Conservation (phyloP, 2,329 filamentous ascomycete genomes). For the Beauveria rudraprayagi region DNA sequence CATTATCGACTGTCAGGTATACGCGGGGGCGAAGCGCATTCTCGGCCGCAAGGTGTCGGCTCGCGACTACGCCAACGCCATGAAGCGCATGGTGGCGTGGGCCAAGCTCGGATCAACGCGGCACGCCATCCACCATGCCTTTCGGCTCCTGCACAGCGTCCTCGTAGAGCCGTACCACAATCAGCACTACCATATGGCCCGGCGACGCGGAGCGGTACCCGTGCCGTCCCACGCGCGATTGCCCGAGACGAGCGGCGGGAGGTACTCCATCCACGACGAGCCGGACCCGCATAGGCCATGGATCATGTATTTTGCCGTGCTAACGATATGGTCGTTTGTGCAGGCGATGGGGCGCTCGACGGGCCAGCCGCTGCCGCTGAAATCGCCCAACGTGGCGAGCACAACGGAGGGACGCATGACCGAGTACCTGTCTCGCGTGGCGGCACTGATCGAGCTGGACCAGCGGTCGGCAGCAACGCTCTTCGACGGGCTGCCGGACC, state of each 20-base stretch:
- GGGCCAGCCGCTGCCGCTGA: constrained; percentile 39
- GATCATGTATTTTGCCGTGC: constrained; percentile 80
- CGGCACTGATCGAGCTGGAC: constrained; percentile 61
- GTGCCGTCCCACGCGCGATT: neutral
- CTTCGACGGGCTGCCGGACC: constrained; percentile 43
- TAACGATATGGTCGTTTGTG: constrained; percentile 84
- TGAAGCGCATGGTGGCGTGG: constrained; percentile 72
- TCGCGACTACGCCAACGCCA: constrained; percentile 65
- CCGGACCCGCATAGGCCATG: constrained; percentile 78
- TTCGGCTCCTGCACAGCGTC: constrained; percentile 72
- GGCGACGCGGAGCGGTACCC: constrained; percentile 8
- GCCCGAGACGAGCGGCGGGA: no score
- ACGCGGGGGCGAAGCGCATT: constrained; percentile 68
- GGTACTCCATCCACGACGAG: constrained; percentile 69
- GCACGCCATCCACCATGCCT: constrained; percentile 76
- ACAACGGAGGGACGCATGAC: constrained; percentile 29
- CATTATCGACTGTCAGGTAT: constrained; percentile 84
- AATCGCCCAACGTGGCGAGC: constrained; percentile 34
- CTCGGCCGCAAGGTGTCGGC: constrained; percentile 72
- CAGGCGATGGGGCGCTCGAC: constrained; percentile 59
- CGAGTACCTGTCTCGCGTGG: constrained; percentile 52
- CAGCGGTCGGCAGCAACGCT: constrained; percentile 59
- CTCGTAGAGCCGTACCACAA: constrained; percentile 47
- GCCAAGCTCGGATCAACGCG: constrained; percentile 65
- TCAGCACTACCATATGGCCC: constrained; percentile 5